Base-by-base conservation (phyloP, 129 eudicot genomes). In the Artemisia argyi region DNA sequence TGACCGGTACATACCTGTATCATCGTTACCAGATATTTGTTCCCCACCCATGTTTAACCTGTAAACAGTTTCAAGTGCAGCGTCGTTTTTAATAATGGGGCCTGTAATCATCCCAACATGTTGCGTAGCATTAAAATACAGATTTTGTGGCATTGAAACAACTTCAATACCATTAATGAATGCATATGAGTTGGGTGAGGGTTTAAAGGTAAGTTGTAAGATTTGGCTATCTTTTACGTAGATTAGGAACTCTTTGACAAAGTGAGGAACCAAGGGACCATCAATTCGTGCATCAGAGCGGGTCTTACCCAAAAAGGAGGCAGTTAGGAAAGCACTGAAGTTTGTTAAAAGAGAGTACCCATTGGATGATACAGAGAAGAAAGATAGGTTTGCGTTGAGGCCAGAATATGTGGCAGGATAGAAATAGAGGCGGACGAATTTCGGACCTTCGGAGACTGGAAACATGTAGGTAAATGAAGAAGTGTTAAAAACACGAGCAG, bases 341-440 rank as follows among this genome's bases (percentile, higher is more conserved):
- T 84, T 87, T 42, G 74, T 59, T 6, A 87, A 69, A 11, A 87
- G 83, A 62, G 83, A 76, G 82, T 57, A 62, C 17, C 69, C 66
- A 16, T 69, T 76, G 22, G 78, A 71, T 48, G 60, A 30, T 1
- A 78, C 84, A 0, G 76, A 55, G 79, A 85, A 85, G 65, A 75
- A 73, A 14, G 79, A 49, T 0, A 24, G 18, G 20, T 69, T 14
- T 11, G 48, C 26, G 26, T 39, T 5, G 53, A 47, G 51, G 78
- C 1, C 28, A 48, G 82, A 71, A 60, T 80, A 78, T 12, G 49
- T 39, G 74, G 75, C 22, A 0, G 86, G 75, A 71, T 81, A 81
- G 81, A 88, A 88, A 69, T 78, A 74, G 56, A 88, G 88, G 55
- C 95, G 91, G 48, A 88, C 78, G 77, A 88, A 80, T 69, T 81